Evolutionary conservation across 139 green algal genomes (phyloP), one percentile per base, ranked within the genome.

Genomic region (Chlorella ohadii): DNA sequence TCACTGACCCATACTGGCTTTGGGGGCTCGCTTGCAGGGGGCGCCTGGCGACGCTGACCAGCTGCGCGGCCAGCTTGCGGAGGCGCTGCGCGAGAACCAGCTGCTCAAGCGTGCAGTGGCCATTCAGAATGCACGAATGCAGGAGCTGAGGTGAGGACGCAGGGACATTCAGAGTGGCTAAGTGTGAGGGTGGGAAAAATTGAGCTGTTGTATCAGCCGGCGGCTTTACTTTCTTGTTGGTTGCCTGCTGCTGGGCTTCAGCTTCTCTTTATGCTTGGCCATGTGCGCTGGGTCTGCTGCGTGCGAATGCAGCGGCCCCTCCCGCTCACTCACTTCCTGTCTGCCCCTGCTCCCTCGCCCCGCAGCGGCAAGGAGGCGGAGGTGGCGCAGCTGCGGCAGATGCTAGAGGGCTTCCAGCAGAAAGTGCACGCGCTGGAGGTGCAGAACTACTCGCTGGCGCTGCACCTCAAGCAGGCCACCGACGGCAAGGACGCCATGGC

Each of bases 91-190:
- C 3, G 93, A 95, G 38, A 93, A 96, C 72, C 73, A 73, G 9
- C 93, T 98, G 61, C 84, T 98, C 15, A 98, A 98, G 87, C 91
- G 93, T 16, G 94, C 94, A 16, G 94, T 97, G 31, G 88, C 92
- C 81, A 96, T 97, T 12, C 94, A 97, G 86, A 93, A 95, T 39
- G 38, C 78, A 17, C 90, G 91, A 41, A 78, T 97, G 73, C 92
- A 95, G 83, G 89, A 88, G 56, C 34, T 84, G 36, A 72, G 56
- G 56, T 79, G 76, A 23, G 76, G 23, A 9, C 31, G 59, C 23
- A 31, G 20, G 59, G n/a, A n/a, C n/a, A n/a, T n/a, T n/a, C n/a
- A n/a, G n/a, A n/a, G n/a, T n/a, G n/a, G n/a, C n/a, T n/a, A n/a
- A n/a, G n/a, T n/a, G n/a, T n/a, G n/a, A n/a, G n/a, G n/a, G n/a